A percentile compares a stretch with the other conserved stretches of the same genome.
These are phyloP conservation scores for Neckera pumila DNA, from an alignment of 225 moss, liverwort and hornwort species.

Conservation along the genomic window DNA sequence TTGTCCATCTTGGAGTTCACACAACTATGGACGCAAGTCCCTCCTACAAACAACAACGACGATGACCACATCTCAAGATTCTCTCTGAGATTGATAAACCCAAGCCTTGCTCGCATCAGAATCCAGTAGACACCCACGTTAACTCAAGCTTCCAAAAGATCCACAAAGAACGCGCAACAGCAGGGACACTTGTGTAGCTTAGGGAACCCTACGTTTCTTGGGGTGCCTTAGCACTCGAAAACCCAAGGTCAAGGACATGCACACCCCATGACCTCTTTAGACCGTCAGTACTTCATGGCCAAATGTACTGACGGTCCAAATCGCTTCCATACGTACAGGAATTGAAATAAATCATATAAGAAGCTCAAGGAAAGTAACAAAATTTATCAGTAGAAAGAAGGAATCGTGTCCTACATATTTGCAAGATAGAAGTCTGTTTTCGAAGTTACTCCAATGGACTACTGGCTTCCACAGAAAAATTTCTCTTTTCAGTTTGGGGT, in stretches of 20 bases:
- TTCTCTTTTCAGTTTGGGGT: not conserved
- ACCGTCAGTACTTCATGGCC: not conserved
- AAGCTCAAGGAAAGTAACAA: not conserved
- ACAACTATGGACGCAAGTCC: not conserved
- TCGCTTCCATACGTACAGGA: not conserved
- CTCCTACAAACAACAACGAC: not conserved
- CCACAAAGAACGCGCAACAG: not conserved
- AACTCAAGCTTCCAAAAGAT: not conserved
- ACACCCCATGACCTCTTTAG: not conserved
- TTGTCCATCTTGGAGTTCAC: constrained; percentile 27
- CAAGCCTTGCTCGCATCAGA: not conserved
- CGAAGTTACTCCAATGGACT: too few relatives aligned
- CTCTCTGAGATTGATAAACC: not conserved
- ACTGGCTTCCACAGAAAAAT: not conserved
- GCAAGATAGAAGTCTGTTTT: not conserved
- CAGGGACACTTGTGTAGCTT: not conserved
- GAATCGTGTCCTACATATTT: not conserved
- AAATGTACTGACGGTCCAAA: too few relatives aligned
- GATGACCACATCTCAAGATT: not conserved
- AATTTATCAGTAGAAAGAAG: not conserved
- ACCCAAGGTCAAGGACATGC: not conserved
- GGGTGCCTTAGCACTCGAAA: not conserved
- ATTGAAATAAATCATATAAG: not conserved
- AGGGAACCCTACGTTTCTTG: not conserved
- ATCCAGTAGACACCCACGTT: not conserved